These are phyloP conservation scores for Hygrocybe punicea DNA, from an alignment of 768 basidiomycete genomes.

Conservation along the genomic window DNA sequence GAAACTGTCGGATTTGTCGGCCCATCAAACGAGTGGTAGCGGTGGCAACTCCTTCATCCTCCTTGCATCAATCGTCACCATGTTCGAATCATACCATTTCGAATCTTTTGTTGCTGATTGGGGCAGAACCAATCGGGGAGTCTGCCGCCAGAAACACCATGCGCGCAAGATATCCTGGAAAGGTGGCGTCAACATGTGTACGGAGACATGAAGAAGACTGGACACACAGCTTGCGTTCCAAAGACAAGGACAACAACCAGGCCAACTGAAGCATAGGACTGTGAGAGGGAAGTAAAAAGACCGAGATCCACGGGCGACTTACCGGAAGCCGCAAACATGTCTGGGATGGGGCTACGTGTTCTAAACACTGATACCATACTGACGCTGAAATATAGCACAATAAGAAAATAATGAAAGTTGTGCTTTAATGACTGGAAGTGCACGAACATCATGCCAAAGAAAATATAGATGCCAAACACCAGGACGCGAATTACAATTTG, in stretches of 20 bases:
- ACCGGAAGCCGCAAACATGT: conserved; percentile 37
- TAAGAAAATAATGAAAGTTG: neutral
- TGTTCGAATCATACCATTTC: neutral
- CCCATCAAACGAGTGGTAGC: no score
- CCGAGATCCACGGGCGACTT: neutral
- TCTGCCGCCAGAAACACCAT: conserved; percentile 34
- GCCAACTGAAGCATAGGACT: conserved; percentile 24
- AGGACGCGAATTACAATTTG: conserved; percentile 33
- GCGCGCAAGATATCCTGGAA: conserved; percentile 32
- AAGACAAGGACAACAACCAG: conserved; percentile 37
- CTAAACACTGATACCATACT: conserved; percentile 29
- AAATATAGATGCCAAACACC: conserved; percentile 33
- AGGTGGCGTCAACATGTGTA: neutral
- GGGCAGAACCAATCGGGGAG: neutral
- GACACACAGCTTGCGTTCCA: conserved; percentile 34
- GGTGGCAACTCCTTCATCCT: neutral
- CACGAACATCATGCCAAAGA: conserved; percentile 32
- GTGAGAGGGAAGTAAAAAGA: neutral
- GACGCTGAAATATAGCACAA: conserved; percentile 17
- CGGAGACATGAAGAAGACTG: neutral
- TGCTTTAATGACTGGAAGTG: neutral
- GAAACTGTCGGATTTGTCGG: no score
- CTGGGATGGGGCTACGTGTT: conserved; percentile 21
- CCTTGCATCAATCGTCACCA: neutral
- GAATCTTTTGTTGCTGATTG: neutral